These are phyloP conservation scores for Geotrichum cucujoidarum DNA, from an alignment of 1,139 yeast genomes.

Conservation along the genomic window DNA sequence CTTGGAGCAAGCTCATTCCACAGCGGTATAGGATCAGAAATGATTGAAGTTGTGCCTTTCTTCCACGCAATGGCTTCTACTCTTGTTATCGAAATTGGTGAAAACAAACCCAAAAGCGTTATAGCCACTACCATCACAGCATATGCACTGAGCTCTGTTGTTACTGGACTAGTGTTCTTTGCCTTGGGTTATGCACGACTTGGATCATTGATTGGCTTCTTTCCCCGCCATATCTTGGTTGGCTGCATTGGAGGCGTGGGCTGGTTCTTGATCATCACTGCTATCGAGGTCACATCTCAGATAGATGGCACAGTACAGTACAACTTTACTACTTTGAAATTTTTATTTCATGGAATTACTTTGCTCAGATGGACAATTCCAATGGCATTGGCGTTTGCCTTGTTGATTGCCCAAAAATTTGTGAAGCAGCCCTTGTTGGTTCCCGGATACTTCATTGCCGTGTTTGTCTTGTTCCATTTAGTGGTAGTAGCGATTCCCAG, in stretches of 20 bases:
- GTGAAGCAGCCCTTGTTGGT: conserved; percentile 71
- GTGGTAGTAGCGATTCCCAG: conserved; percentile 60
- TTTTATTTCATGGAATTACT: conserved; percentile 41
- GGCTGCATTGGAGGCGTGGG: conserved; percentile 99
- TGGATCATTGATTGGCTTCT: conserved; percentile 87
- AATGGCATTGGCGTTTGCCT: conserved; percentile 51
- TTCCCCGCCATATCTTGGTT: conserved; percentile 90
- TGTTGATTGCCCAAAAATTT: conserved; percentile 57
- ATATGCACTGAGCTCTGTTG: conserved; percentile 73
- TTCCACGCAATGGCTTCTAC: conserved; percentile 90
- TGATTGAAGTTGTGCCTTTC: conserved; percentile 97
- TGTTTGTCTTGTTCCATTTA: conserved; percentile 65
- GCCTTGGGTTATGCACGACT: conserved; percentile 68
- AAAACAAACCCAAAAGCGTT: conserved; percentile 52
- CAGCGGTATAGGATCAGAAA: conserved; percentile 91
- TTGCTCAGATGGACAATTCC: conserved; percentile 73
- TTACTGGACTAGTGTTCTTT: conserved; percentile 81
- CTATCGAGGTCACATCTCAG: conserved; percentile 82
- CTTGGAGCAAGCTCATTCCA: conserved; percentile 86
- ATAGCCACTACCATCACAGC: conserved; percentile 84
- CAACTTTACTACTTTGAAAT: conserved; percentile 50
- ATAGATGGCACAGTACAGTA: conserved; percentile 69
- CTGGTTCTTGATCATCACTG: conserved; percentile 82
- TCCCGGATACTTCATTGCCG: conserved; percentile 71
- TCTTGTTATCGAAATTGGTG: conserved; percentile 55